phyloP scores from a whole-genome alignment of 441 rosid genomes.

The Codiaeum variegatum region DNA sequence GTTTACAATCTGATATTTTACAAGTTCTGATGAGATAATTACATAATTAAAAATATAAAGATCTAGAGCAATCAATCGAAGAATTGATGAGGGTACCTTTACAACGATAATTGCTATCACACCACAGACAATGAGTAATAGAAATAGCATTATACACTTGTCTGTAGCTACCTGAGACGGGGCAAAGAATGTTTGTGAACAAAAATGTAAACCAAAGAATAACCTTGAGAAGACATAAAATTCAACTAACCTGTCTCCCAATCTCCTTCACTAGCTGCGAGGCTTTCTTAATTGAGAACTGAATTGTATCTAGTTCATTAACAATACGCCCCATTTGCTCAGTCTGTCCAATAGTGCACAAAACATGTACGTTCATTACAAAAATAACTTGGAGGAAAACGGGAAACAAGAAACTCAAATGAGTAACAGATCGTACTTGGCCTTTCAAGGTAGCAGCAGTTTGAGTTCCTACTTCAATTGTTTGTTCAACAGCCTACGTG shows the following conservation, averaged over 20 bases:
- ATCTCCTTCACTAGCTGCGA: constrained; percentile 98
- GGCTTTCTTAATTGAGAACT: constrained; percentile 94
- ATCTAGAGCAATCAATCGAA: neutral
- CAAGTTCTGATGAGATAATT: constrained; percentile 5
- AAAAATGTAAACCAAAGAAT: neutral
- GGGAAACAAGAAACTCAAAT: neutral
- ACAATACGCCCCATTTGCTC: constrained; percentile 99
- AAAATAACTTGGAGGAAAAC: neutral
- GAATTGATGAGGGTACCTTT: constrained; percentile 54
- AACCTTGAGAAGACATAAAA: constrained; percentile 3
- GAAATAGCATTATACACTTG: constrained; percentile 96
- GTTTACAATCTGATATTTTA: constrained; percentile 62
- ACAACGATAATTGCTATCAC: constrained; percentile 90
- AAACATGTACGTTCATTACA: neutral
- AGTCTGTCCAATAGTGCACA: constrained; percentile 47
- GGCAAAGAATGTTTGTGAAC: neutral
- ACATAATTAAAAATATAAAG: constrained; percentile 8
- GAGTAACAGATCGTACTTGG: constrained; percentile 39
- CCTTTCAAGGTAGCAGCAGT: constrained; percentile 88
- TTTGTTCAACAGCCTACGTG: constrained; percentile 82
- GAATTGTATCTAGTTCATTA: constrained; percentile 94
- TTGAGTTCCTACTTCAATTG: constrained; percentile 94
- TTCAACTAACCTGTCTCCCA: constrained; percentile 79
- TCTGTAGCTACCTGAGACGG: constrained; percentile 88
- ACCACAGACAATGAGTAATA: constrained; percentile 86